Conservation (phyloP, 1,284 basidiomycete genomes). For the Filobasidium uniguttulatum region DNA sequence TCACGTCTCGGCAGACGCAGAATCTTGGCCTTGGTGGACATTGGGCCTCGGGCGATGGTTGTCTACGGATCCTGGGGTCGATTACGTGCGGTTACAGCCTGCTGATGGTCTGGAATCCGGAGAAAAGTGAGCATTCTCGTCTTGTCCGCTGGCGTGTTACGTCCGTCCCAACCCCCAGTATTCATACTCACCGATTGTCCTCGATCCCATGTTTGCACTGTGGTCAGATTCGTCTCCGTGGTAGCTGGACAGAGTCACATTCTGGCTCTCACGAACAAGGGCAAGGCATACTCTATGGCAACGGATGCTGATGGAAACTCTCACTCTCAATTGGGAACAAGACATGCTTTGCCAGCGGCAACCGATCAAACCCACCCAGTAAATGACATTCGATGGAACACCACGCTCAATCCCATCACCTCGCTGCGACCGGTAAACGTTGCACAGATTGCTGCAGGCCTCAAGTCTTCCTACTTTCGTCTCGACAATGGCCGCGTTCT, state of each 20-base stretch:
- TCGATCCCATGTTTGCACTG: background rate
- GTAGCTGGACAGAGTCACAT: conserved; percentile 67
- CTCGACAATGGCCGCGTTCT: conserved; percentile 61
- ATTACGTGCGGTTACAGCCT: conserved; percentile 37
- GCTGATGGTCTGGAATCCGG: conserved; percentile 44
- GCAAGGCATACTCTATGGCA: conserved; percentile 68
- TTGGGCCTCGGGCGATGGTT: conserved; percentile 21
- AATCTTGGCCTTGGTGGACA: conserved; percentile 17
- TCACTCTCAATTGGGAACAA: conserved; percentile 70
- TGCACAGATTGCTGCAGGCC: conserved; percentile 60
- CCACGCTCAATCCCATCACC: conserved; percentile 65
- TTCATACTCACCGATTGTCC: background rate
- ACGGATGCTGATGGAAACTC: conserved; percentile 64
- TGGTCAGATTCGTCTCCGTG: conserved; percentile 56
- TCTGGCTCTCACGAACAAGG: conserved; percentile 66
- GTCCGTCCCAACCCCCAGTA: background rate
- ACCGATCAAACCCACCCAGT: conserved; percentile 23
- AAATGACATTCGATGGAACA: conserved; percentile 53
- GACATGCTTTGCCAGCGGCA: conserved; percentile 40
- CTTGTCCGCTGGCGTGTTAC: background rate
- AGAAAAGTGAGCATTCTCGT: conserved; percentile 40
- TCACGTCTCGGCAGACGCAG: conserved; percentile 16
- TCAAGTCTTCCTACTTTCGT: conserved; percentile 57
- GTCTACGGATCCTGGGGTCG: conserved; percentile 29
- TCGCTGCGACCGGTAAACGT: conserved; percentile 52